These are phyloP conservation scores for Aspergillus ellipticus DNA, from an alignment of 495 filamentous ascomycete genomes.

Conservation along the genomic window DNA sequence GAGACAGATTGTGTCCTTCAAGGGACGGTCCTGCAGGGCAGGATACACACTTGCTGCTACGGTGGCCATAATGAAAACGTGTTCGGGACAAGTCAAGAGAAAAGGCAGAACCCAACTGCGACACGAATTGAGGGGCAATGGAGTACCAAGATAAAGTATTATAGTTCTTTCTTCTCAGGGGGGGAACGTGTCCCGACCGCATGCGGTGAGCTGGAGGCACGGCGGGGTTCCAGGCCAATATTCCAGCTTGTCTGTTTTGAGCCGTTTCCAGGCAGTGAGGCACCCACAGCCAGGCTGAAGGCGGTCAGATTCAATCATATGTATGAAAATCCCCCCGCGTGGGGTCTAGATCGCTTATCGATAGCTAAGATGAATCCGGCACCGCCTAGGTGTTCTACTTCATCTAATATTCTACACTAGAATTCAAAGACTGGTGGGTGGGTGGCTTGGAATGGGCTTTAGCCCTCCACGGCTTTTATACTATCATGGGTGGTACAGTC, in stretches of 20 bases:
- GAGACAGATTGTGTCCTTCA: conserved; percentile 85
- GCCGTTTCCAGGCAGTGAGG: conserved; percentile 7
- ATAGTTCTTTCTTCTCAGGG: neutral
- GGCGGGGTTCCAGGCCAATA: conserved; percentile 5
- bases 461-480: too few species aligned
- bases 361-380: conserved; percentile 12
- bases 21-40: conserved; percentile 70
- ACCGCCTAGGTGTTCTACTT: too few species aligned
- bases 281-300: neutral
- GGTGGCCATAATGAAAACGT: conserved; percentile 31
- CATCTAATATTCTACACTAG: neutral
- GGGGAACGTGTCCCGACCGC: conserved; percentile 28
- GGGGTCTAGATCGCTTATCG: conserved; percentile 15
- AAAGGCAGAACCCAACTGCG: conserved; percentile 2
- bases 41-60: conserved; percentile 59
- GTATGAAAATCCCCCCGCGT: neutral
- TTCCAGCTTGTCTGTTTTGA: conserved; percentile 2
- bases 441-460: too few species aligned
- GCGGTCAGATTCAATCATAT: neutral
- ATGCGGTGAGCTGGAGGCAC: conserved; percentile 27
- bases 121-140: neutral
- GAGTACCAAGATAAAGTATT: conserved; percentile 12
- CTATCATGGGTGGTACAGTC: too few species aligned
- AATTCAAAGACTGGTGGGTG: too few species aligned
- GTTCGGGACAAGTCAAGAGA: conserved; percentile 4